Conservation (phyloP, 495 filamentous ascomycete genomes). For the Clohesyomyces aquaticus region DNA sequence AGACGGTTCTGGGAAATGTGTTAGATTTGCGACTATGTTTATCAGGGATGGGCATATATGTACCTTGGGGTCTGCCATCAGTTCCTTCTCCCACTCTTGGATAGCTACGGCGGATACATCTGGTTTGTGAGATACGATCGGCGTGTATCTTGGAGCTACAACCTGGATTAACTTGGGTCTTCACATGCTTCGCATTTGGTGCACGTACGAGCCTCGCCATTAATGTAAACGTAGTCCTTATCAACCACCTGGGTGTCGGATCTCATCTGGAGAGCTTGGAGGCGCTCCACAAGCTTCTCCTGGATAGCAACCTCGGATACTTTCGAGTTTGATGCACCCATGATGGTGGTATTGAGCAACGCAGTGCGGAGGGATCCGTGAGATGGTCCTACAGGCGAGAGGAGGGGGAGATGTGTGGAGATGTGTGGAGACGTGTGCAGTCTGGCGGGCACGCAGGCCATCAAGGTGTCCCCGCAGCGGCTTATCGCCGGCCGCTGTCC, state of each 20-base stretch:
- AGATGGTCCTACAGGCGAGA: too few species aligned
- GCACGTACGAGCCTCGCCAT: constrained; percentile 29
- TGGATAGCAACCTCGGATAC: constrained; percentile 38
- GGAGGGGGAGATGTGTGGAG: neutral
- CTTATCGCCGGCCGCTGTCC: constrained; percentile 2
- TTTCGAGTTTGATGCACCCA: constrained; percentile 57
- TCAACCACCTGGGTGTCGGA: constrained; percentile 38
- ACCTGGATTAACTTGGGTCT: neutral
- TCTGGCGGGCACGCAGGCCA: too few species aligned
- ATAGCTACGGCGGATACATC: constrained; percentile 54
- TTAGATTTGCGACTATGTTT: neutral
- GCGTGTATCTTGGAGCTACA: constrained; percentile 33
- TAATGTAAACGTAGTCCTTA: constrained; percentile 57
- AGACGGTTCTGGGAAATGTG: constrained; percentile 60
- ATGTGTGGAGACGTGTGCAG: too few species aligned
- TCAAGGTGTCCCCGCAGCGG: constrained; percentile 2
- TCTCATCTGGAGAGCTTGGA: constrained; percentile 47
- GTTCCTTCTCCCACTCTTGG: constrained; percentile 61
- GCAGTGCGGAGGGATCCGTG: too few species aligned
- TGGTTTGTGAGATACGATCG: constrained; percentile 19
- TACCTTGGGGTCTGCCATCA: constrained; percentile 68
- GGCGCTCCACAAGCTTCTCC: constrained; percentile 53
- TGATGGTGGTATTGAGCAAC: constrained; percentile 42
- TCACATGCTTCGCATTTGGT: neutral
- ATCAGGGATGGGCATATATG: neutral